Percentiles rank a stretch among this genome's conserved stretches.
These are phyloP conservation scores for Penicillium alfredii DNA, from an alignment of 495 filamentous ascomycete species.

Conservation along the genomic window DNA sequence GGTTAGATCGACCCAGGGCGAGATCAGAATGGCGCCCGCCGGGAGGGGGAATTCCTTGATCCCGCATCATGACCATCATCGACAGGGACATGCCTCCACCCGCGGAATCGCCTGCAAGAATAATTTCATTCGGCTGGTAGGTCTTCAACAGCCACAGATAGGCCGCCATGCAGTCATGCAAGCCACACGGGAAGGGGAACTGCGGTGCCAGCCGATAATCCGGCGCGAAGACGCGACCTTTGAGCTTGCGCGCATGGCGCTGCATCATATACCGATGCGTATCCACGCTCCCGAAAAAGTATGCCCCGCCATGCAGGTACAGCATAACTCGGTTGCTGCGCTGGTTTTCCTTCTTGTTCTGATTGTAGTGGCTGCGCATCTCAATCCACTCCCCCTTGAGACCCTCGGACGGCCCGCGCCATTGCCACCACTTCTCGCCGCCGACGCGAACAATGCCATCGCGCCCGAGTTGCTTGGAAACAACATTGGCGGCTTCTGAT, in stretches of 20 bases:
- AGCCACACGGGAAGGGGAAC: slow-evolving; percentile 88
- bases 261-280: slow-evolving; percentile 96
- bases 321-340: slow-evolving; percentile 72
- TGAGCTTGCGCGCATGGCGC: slow-evolving; percentile 86
- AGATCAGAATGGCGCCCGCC: slow-evolving; percentile 83
- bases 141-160: slow-evolving; percentile 74
- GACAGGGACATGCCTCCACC: slow-evolving; percentile 81
- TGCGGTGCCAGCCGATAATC: slow-evolving; percentile 86
- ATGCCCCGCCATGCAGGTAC: slow-evolving; percentile 83
- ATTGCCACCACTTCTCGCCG: slow-evolving; percentile 90
- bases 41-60: slow-evolving; percentile 75
- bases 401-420: slow-evolving; percentile 58
- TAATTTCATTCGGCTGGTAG: slow-evolving; percentile 70
- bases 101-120: slow-evolving; percentile 84
- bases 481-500: slow-evolving; percentile 50
- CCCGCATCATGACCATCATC: slow-evolving; percentile 74
- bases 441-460: slow-evolving; percentile 69
- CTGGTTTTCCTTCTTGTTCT: slow-evolving; percentile 54
- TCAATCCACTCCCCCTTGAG: slow-evolving; percentile 91
- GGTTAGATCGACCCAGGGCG: slow-evolving; percentile 89
- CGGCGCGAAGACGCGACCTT: slow-evolving; percentile 82
- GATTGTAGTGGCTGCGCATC: slow-evolving; percentile 76
- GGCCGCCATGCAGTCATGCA: slow-evolving; percentile 81
- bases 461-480: slow-evolving; percentile 67
- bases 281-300: slow-evolving; percentile 87